Evolutionary conservation across 345 rosid species (phyloP), one percentile per base, ranked within the genome.

Genomic region (Heritiera littoralis): DNA sequence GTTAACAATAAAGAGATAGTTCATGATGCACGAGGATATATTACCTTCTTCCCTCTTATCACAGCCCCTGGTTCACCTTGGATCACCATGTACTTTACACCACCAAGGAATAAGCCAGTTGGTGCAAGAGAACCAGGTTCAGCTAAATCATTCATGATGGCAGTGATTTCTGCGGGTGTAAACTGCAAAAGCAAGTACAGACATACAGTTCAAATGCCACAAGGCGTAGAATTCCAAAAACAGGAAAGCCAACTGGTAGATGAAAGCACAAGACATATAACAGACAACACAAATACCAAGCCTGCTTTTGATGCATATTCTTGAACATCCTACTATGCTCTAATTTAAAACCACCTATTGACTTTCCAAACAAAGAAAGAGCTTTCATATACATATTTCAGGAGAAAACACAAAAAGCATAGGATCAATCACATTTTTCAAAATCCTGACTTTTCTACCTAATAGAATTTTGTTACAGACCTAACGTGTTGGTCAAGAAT

Each of bases 21-120:
- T 49, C 11, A 28, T 48, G 56, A 49, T 30, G 75, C 43, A 13
- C 68, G 11, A 32, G 10, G 60, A 32, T 63, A 76, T 6, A n/a
- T 52, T 30, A 93, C 98, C 94, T 90, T 94, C 86, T 94, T 94
- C 67, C 98, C 98, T 60, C 98, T 90, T 77, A 94, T 94, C 43
- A 84, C 84, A 61, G 81, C 86, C n/a, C 82, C 80, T 15, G 81
- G n/a, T 72, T 83, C 83, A 13, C 83, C 83, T 23, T 83, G 83
- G 78, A 83, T 80, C 30, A 83, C 85, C 80, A 83, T 80, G 71
- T 83, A 83, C 56, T 83, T 80, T 12, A 80, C 74, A 69, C 83
- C 86, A 74, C 86, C 86, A 70, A 84, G 69, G 80, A 45, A 70
- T 28, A 84, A 65, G 5, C 86, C 84, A 64, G 84, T 80, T 18